phyloP scores from a whole-genome alignment of 306 rosid species.

The Trifolium fragiferum region DNA sequence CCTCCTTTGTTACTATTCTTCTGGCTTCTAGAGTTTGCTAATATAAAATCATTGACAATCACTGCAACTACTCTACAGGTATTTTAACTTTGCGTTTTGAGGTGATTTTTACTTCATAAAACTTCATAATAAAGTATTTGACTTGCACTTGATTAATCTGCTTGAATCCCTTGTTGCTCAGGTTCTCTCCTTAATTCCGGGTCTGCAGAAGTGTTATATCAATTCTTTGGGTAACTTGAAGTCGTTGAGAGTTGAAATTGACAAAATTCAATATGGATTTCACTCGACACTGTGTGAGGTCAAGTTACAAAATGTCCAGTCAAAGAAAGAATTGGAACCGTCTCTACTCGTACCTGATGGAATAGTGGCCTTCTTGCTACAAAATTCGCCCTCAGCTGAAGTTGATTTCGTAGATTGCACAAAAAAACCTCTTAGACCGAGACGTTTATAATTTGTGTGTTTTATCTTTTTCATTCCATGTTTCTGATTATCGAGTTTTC shows the following conservation, averaged over 20 bases:
- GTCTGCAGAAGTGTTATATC: not conserved
- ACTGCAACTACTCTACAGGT: constrained; percentile 7
- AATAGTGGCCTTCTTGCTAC: constrained; percentile 35
- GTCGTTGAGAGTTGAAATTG: not conserved
- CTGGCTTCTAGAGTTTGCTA: not conserved
- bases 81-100: not conserved
- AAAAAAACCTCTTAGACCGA: not conserved
- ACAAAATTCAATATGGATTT: not conserved
- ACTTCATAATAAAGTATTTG: not conserved
- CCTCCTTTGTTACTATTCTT: not conserved
- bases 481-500: not conserved
- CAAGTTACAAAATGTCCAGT: not conserved
- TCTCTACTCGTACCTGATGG: constrained; percentile 3
- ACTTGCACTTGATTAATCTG: not conserved
- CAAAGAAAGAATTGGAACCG: not conserved
- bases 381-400: constrained; percentile 28
- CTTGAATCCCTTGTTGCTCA: not conserved
- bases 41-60: not conserved
- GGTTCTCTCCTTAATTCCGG: not conserved
- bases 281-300: not conserved
- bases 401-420: not conserved
- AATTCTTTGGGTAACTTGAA: not conserved
- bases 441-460: not conserved
- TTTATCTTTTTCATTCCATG: not conserved
- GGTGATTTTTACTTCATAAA: not conserved